A percentile compares a stretch with the other conserved stretches of the same genome.
Conservation (phyloP, 1,284 basidiomycete species). For the Leccinum subrobustum region DNA sequence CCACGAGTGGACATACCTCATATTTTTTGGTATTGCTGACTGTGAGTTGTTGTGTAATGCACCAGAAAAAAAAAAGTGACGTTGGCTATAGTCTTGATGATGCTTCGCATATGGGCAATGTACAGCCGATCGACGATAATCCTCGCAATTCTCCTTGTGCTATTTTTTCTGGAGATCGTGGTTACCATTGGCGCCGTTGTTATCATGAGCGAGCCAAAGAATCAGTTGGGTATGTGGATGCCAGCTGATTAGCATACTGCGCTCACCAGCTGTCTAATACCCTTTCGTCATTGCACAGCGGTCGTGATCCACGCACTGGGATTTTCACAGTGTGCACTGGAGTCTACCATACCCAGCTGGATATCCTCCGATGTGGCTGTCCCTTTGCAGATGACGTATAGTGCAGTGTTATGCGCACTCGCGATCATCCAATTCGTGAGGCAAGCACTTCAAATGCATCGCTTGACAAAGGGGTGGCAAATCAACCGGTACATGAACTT, state of each 20-base stretch:
- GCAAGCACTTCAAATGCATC: conserved; percentile 1
- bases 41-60: background rate
- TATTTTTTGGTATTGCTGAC: conserved; percentile 5
- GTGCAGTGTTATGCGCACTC: background rate
- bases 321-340: background rate
- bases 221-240: background rate
- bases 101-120: conserved; percentile 12
- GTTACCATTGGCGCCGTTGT: background rate
- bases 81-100: background rate
- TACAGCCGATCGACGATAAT: conserved; percentile 4
- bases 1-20: background rate
- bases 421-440: background rate
- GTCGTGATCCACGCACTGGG: background rate
- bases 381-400: background rate
- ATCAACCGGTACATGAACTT: conserved; percentile 2
- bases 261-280: background rate
- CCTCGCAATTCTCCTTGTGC: background rate
- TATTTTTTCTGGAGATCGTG: background rate
- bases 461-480: conserved; percentile 1
- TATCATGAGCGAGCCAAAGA: background rate
- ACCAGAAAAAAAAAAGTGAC: background rate
- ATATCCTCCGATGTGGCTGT: background rate
- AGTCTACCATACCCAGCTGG: background rate
- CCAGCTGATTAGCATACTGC: background rate
- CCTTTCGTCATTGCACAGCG: background rate